Base-by-base conservation (phyloP, 768 basidiomycete genomes). In the Boletus vinaceobasis region DNA sequence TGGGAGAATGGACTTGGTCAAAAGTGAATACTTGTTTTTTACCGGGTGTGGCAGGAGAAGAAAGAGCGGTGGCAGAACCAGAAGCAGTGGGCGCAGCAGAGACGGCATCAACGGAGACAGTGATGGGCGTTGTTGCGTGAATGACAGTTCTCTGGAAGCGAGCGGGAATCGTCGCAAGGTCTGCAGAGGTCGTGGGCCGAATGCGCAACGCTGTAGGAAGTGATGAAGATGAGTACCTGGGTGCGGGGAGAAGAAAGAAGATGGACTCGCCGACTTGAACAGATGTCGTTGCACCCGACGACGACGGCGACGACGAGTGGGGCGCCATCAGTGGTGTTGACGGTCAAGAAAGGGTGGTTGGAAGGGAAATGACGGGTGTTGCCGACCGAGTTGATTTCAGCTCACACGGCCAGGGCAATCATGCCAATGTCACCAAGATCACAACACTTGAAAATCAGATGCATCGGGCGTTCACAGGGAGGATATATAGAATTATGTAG, bases 111-210 rank as follows among this genome's bases (percentile, higher is more conserved):
- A 97, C 86, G n/a, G 85, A 72, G 57, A 98, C 84, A n/a, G 83
- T 82, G 45, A 85, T 90, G 26, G 81, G 61, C 19, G 89, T 84
- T 48, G 79, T 77, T 21, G 90, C 81, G 65, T 91, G 87, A 74
- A 98, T 85, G 67, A 94, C 86, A 60, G 85, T 82, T 60, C 89
- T 85, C 75, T 97, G 95, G 73, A 98, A 97, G 71, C 96, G 90
- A 72, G 87, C 85, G 64, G 96, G 96, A 59, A 96, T 93, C 67
- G 88, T 87, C 48, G 79, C 78, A 40, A 86, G 76, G 76, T 97
- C 94, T 70, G 95, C 89, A 33, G 79, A 73, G 42, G 92, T 92
- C 42, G 88, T 81, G 29, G 95, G 95, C 57, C 94, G 86, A 60
- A 98, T 94, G 63, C 95, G 88, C 63, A 97, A 78, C 65, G 94